Percentiles rank a stretch among this genome's conserved stretches.
These are phyloP conservation scores for Endocarpon pusillum DNA, from an alignment of 495 filamentous ascomycete species.

Conservation along the genomic window DNA sequence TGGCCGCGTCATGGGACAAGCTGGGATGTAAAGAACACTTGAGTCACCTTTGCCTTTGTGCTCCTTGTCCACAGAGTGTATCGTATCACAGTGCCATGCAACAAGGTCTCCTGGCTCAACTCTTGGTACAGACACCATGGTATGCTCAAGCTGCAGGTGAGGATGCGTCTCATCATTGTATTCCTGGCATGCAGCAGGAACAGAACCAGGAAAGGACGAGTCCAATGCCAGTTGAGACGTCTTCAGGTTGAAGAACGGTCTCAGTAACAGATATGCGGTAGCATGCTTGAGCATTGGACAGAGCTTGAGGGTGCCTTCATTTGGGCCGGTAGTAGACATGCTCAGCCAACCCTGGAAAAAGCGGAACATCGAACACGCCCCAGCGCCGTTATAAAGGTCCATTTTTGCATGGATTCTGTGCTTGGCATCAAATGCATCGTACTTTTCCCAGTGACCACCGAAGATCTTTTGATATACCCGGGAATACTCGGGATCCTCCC, in stretches of 20 bases:
- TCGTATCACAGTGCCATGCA: slow-evolving; percentile 75
- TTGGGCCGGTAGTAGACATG: slow-evolving; percentile 52
- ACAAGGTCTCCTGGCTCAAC: slow-evolving; percentile 78
- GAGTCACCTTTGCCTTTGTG: slow-evolving; percentile 56
- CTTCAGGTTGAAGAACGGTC: slow-evolving; percentile 57
- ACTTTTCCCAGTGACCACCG: slow-evolving; percentile 61
- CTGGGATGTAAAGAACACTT: slow-evolving; percentile 75
- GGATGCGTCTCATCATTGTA: slow-evolving; percentile 55
- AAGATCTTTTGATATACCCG: slow-evolving; percentile 58
- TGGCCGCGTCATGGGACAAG: slow-evolving; percentile 58
- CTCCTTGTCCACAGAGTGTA: slow-evolving; percentile 66
- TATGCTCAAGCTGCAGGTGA: slow-evolving; percentile 48
- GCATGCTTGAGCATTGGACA: slow-evolving; percentile 59
- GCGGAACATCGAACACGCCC: slow-evolving; percentile 68
- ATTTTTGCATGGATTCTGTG: slow-evolving; percentile 49
- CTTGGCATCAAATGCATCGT: slow-evolving; percentile 64
- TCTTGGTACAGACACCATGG: slow-evolving; percentile 65
- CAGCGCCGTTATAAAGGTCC: slow-evolving; percentile 68
- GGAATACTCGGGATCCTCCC: slow-evolving; percentile 69
- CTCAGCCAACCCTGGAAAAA: slow-evolving; percentile 83
- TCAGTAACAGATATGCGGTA: slow-evolving; percentile 66
- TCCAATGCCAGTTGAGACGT: slow-evolving; percentile 28
- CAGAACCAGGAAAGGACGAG: slow-evolving; percentile 50
- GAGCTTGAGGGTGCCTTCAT: slow-evolving; percentile 69
- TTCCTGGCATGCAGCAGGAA: slow-evolving; percentile 62